Percentiles rank a stretch among this genome's conserved stretches.
These are phyloP conservation scores for Pseudocercospora pini-densiflorae DNA, from an alignment of 2,329 filamentous ascomycete genomes.

Conservation along the genomic window DNA sequence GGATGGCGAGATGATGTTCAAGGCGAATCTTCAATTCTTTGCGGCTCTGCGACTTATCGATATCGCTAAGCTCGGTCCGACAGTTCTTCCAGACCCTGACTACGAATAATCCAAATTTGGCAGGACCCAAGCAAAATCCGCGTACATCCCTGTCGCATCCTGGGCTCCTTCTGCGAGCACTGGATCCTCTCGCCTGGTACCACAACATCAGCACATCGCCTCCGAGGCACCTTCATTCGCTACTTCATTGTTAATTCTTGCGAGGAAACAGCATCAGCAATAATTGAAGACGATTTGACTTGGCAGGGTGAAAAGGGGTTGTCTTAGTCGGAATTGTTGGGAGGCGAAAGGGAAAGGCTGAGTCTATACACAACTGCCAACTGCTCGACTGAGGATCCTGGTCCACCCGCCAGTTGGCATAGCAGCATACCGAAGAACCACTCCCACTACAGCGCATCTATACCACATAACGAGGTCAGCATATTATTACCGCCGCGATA, in stretches of 20 bases:
- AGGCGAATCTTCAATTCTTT: slow-evolving; percentile 5
- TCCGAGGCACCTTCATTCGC: background rate
- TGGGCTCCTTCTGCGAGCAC: background rate
- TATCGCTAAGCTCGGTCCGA: background rate
- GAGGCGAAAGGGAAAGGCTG: background rate
- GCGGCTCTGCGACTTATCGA: background rate
- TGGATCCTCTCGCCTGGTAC: background rate
- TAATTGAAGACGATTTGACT: background rate
- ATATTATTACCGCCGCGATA: background rate
- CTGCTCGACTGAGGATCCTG: background rate
- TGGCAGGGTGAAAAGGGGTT: background rate
- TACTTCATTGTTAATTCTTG: background rate
- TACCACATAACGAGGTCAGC: background rate
- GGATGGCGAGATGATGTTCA: background rate
- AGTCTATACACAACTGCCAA: background rate
- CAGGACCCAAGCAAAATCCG: too few relatives aligned
- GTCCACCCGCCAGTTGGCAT: slow-evolving; percentile 2
- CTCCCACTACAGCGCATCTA: background rate
- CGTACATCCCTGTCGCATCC: background rate
- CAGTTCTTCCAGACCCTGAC: background rate
- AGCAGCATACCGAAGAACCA: background rate
- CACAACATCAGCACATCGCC: background rate
- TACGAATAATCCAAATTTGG: background rate
- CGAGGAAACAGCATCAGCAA: slow-evolving; percentile 2
- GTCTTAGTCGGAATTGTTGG: background rate